Base-by-base conservation (phyloP, 768 basidiomycete species). In the Chalciporus sphaerocephalus region DNA sequence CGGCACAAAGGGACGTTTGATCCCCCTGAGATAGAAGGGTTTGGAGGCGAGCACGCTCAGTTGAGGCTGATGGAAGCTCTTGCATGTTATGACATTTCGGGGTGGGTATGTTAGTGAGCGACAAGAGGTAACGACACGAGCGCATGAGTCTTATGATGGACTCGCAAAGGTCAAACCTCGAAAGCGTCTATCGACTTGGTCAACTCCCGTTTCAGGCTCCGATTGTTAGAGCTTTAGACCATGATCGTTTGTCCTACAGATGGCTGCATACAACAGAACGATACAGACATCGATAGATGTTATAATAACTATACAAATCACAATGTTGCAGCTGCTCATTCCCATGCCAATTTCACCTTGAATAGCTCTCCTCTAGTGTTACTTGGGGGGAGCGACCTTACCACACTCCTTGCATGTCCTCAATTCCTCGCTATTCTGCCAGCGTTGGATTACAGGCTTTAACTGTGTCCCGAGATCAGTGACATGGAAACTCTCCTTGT, bases 401-500 rank as follows among this genome's bases (percentile, higher is more conserved):
- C 89, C 89, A 60, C 94, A 97, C 36, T 69, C 69, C 16, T 69
- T 65, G 62, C 94, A 97, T 43, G 68, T 83, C 36, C 94, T 75
- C 47, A 84, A 61, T 21, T 74, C 72, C 47, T 78, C 78, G 51
- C 79, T 70, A 13, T 64, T 59, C 75, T 87, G 87, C 92, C 93
- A 96, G 18, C 75, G 70, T 57, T 92, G 74, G 47, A 98, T 96
- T 38, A 92, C 75, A 0, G 92, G 89, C 69, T 95, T 95, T 43
- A 98, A 73, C 69, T 98, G 94, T 11, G 87, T 87, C 34, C 93
- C 95, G 22, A 98, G 78, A 59, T 98, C 92, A 0, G 83, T 85
- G 51, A 87, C 86, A 60, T 93, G 90, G 61, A 97, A 92, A 0
- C 75, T 69, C 48, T 91, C 90, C 68, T 94, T 87, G 53, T 83